Base-by-base conservation (phyloP, 208 protist genomes). In the Wallacemonas sp. region DNA sequence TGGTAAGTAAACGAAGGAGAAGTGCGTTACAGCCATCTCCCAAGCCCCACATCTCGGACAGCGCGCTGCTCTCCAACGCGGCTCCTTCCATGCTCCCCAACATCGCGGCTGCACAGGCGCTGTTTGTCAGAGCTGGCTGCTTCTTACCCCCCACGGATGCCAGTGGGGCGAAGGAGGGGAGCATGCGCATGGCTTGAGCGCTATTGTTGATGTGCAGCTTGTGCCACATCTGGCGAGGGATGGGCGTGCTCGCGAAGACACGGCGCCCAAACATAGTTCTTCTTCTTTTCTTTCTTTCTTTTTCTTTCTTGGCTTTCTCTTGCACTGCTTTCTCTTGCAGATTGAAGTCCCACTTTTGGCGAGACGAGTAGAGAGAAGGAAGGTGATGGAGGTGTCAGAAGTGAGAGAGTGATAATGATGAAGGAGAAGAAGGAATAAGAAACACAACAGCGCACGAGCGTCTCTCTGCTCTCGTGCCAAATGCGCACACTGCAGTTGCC, bases 201-300 rank as follows among this genome's bases (percentile, higher is more conserved):
- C 44, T 61, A 63, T 63, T 90, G 41, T 88, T 79, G 38, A 94
- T 87, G 75, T 90, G 80, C 66, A 94, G 62, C 38, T 67, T 62
- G 21, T 71, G 62, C 80, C 82, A 94, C 78, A 83, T 77, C 31
- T 71, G 72, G 19, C 88, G 88, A 19, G 88, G 88, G 15, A 94
- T 63, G 21, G 78, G 70, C 0, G 83, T 78, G 53, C 88, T 94
- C 27, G 85, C 82, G 63, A 90, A 94, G 6, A 91, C 82, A 47
- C 88, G 88, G 46, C 88, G 82, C 36, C 82, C 80, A 63, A 94
- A 94, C 88, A 94, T 94, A 19, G 28, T 34, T 6, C n/a, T n/a
- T n/a, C n/a, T n/a, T n/a, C n/a, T n/a, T n/a, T n/a, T n/a, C n/a
- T n/a, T n/a, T n/a, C n/a, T n/a, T n/a, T n/a, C n/a, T n/a, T n/a